Evolutionary conservation across 2,329 filamentous ascomycete genomes (phyloP), one percentile per base, ranked within the genome.

Genomic region (Davidsoniella virescens): DNA sequence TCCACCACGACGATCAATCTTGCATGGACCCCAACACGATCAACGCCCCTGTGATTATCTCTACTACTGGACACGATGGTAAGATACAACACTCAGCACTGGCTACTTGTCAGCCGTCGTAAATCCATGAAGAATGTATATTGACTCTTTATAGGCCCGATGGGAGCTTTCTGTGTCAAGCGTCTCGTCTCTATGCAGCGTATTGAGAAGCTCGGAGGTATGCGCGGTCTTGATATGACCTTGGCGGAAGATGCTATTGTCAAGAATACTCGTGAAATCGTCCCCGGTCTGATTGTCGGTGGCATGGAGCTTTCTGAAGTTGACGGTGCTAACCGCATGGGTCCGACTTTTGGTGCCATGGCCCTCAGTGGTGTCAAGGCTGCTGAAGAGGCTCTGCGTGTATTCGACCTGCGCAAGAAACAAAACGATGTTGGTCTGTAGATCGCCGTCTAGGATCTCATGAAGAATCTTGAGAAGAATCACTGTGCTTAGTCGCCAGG

Each of bases 1-100:
- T 90, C 72, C 82, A 88, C 65, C 84, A 88, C 65, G 83, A 87
- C 62, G 84, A 90, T 63, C 87, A 94, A 70, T 84, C 78, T 54
- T 94, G 87, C 81, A 94, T 94, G 87, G 88, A 94, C 65, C 87
- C 87, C 57, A 94, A 92, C 76, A 94, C 87, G 60, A 94, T 94
- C 75, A 94, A 94, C 62, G 86, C 87, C 0, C 87, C 87, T 1
- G 66, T 94, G 53, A 72, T 94, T 61, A 84, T 95, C 69, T 87
- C 81, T 52, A 94, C 87, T 20, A 94, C 87, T 0, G 88, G 87
- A 47, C 87, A 95, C 60, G 87, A 95, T 57, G 88, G 52, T 52
- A n/a, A 36, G 50, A 39, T 36, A 14, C 14, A n/a, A 9, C n/a
- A 2, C 8, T 20, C 77, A 44, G 23, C 47, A 5, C 25, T 7